These are phyloP conservation scores for Daldinia sp. DNA, from an alignment of 2,329 filamentous ascomycete species.

Conservation along the genomic window DNA sequence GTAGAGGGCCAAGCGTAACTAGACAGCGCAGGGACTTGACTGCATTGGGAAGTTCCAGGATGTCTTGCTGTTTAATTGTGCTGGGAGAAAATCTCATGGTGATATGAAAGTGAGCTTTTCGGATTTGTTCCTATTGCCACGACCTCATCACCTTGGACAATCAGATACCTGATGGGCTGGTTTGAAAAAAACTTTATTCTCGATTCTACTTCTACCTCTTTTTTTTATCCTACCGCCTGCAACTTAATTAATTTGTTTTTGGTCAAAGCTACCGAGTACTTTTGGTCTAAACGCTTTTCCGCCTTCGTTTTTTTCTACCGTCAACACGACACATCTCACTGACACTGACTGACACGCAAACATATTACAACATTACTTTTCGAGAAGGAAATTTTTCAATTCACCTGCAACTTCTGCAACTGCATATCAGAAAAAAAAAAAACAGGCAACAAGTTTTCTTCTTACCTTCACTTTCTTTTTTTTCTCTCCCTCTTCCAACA, in stretches of 20 bases:
- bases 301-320: conserved; percentile 17
- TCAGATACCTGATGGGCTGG: conserved; percentile 21
- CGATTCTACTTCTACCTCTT: conserved; percentile 27
- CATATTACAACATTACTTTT: conserved; percentile 13
- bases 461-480: conserved; percentile 2
- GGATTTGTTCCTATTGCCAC: conserved; percentile 40
- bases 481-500: not conserved
- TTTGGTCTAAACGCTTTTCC: conserved; percentile 3
- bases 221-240: conserved; percentile 16
- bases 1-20: conserved; percentile 35
- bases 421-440: not conserved
- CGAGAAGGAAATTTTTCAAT: not conserved
- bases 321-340: conserved; percentile 23
- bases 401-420: conserved; percentile 6
- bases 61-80: conserved; percentile 44
- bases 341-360: conserved; percentile 19
- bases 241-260: conserved; percentile 26
- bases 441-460: not conserved
- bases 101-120: conserved; percentile 43
- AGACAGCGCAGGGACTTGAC: conserved; percentile 44
- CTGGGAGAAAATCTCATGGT: conserved; percentile 51
- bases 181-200: conserved; percentile 26
- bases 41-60: conserved; percentile 48
- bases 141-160: conserved; percentile 27
- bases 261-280: conserved; percentile 5